Base-by-base conservation (phyloP, 139 green algal species). In the Prasinococcaceae sp. region DNA sequence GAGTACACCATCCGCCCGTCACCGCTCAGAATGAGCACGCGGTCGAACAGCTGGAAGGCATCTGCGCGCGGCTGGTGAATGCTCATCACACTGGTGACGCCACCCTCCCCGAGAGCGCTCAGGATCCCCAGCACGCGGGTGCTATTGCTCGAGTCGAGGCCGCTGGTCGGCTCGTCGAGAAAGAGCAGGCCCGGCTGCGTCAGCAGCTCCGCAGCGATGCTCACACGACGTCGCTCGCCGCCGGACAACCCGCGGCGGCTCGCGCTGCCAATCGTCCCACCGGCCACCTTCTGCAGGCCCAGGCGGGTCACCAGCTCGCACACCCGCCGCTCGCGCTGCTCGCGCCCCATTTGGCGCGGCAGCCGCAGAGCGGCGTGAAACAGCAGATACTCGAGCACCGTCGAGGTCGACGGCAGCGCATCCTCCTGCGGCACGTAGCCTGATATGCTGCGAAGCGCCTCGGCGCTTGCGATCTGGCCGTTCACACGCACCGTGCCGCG, bases 21-120 rank as follows among this genome's bases (percentile, higher is more conserved):
- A n/a, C n/a, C n/a, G n/a, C n/a, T n/a, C n/a, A n/a, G n/a, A n/a
- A n/a, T n/a, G n/a, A n/a, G n/a, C n/a, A n/a, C n/a, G n/a, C n/a
- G n/a, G n/a, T n/a, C n/a, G n/a, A n/a, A n/a, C n/a, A n/a, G n/a
- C n/a, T n/a, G n/a, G n/a, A n/a, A n/a, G n/a, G n/a, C n/a, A n/a
- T n/a, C n/a, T n/a, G n/a, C 68, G 55, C 68, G 81, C 39, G 88
- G 88, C 75, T 96, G 88, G 66, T 95, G 87, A 61, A 95, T 94
- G 56, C 88, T 95, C 50, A 81, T 81, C 6, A 92, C 52, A 33
- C 93, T 77, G 16, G 79, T 72, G 10, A 77, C 66, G n/a, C 86
- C 85, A 3, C 77, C 81, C 26, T 60, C 30, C 12, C 60, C 61
- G 19, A 53, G 71, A 29, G 35, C 22, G 19, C 63, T 47, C 46